Evolutionary conservation across 345 rosid species (phyloP), one percentile per base, ranked within the genome.

Genomic region (Citrus hindsii): DNA sequence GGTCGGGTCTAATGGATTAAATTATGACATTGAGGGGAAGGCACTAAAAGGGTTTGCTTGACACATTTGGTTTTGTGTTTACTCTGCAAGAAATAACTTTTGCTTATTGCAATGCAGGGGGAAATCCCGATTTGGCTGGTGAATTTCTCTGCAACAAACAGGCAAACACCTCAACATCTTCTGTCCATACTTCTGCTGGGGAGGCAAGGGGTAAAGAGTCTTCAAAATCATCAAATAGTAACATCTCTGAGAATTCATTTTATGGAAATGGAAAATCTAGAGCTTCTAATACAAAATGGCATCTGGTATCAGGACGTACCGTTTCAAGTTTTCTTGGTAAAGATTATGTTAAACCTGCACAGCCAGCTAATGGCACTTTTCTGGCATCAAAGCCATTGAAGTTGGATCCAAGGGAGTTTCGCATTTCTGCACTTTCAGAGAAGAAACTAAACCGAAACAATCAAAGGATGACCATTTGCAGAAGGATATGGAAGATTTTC

Each of bases 401-500:
- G 82, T 73, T 89, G 86, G 86, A 87, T 37, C 53, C 75, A 2
- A n/a, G n/a, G n/a, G n/a, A n/a, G n/a, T n/a, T n/a, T n/a, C n/a
- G n/a, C n/a, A n/a, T n/a, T n/a, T n/a, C 89, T 74, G 84, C 33
- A 72, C 56, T 83, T 70, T 84, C 82, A 77, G 75, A 30, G 84
- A 81, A 82, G 83, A 75, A 63, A 27, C 27, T 63, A 37, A 78
- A 37, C 35, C 2, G 19, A 67, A 66, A 65, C 68, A 65, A 24
- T 24, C 77, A 40, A 85, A 58, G 66, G 79, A 80, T 40, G 75
- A 80, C 14, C 58, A 6, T 69, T 70, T 85, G 82, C 87, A 77
- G 7, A 82, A 84, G 74, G 85, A 88, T 51, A 82, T 83, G 77
- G 90, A 85, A 76, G 87, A 83, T 66, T 85, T 90, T 80, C 75